These are phyloP conservation scores for Citrus cavaleriei DNA, from an alignment of 345 rosid species.

Conservation along the genomic window DNA sequence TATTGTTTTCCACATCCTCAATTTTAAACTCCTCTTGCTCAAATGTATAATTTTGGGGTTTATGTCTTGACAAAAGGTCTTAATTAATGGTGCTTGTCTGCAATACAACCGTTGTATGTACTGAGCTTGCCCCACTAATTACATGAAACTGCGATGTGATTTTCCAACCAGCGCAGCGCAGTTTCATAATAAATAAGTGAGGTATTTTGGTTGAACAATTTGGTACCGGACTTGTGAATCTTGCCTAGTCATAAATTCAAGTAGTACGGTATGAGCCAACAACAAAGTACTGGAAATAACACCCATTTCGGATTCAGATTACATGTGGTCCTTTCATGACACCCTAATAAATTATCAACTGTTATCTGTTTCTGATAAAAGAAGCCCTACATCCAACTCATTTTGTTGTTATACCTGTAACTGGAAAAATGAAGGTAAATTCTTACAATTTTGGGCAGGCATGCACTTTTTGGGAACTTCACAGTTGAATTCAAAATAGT, in stretches of 20 bases:
- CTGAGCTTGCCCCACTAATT: too few species aligned
- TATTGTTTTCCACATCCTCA: too few species aligned
- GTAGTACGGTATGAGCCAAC: background rate
- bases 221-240: background rate
- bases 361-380: too few species aligned
- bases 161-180: too few species aligned
- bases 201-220: background rate
- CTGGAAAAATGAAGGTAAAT: background rate
- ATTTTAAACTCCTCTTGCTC: too few species aligned
- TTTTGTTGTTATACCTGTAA: background rate
- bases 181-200: background rate
- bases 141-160: too few species aligned
- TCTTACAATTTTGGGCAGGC: background rate
- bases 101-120: too few species aligned
- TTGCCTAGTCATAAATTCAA: background rate
- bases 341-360: background rate
- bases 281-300: background rate
- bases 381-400: background rate
- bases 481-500: background rate
- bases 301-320: background rate
- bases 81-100: background rate
- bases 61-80: background rate
- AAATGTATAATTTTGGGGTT: background rate
- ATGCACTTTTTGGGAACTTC: background rate
- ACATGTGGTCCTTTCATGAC: background rate